These are phyloP conservation scores for Sinapis alba DNA, from an alignment of 441 rosid genomes.

Conservation along the genomic window DNA sequence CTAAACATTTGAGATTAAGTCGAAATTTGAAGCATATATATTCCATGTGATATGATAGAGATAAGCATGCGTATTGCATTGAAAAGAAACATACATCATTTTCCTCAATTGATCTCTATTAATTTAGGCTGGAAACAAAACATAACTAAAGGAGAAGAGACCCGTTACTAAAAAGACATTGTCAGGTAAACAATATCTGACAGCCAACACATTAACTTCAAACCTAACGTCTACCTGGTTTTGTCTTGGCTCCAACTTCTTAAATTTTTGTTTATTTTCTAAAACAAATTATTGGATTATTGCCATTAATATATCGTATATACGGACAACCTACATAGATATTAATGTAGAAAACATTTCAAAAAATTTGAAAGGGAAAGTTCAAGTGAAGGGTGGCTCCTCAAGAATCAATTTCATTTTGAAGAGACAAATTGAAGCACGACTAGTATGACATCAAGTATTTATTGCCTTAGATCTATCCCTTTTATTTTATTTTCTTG, in stretches of 20 bases:
- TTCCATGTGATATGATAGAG: neutral
- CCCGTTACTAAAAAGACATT: slow-evolving; percentile 40
- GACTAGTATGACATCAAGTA: slow-evolving; percentile 36
- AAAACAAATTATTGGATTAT: slow-evolving; percentile 15
- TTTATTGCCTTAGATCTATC: slow-evolving; percentile 37
- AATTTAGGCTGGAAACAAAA: slow-evolving; percentile 31
- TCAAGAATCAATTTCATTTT: slow-evolving; percentile 31
- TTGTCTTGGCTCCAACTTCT: slow-evolving; percentile 39
- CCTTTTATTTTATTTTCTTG: slow-evolving; percentile 20
- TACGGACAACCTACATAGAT: neutral
- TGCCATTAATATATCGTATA: slow-evolving; percentile 5
- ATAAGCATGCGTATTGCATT: neutral
- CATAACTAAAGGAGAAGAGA: slow-evolving; percentile 17
- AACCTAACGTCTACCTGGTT: slow-evolving; percentile 53
- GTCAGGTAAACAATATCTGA: slow-evolving; percentile 41
- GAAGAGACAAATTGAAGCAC: slow-evolving; percentile 42
- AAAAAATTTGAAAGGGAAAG: slow-evolving; percentile 35
- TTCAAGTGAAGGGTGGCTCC: slow-evolving; percentile 38
- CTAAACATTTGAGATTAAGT: neutral
- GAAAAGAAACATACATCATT: neutral
- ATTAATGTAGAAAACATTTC: neutral
- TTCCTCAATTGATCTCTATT: slow-evolving; percentile 5
- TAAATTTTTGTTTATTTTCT: slow-evolving; percentile 30
- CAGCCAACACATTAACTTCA: slow-evolving; percentile 44
- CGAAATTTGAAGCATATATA: neutral